Evolutionary conservation across 352 stramenopile species (phyloP), one percentile per base, ranked within the genome.

Genomic region (Phytophthora pini): DNA sequence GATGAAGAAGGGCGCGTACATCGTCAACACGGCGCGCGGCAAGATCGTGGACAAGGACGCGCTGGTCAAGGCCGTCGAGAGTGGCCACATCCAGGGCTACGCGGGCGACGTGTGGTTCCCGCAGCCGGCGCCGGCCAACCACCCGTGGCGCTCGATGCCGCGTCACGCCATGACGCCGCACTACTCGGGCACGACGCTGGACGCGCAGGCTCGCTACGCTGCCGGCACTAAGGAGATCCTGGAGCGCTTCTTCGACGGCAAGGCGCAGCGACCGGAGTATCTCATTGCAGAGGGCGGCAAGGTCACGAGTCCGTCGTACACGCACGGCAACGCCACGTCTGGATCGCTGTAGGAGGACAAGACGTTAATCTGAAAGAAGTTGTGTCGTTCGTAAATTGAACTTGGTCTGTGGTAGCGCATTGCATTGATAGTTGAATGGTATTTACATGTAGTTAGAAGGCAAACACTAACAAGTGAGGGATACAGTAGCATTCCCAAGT

Each of bases 21-120:
- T 97, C 22, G 83, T 97, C 44, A 97, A 97, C 70, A 94, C 90
- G 47, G 76, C 84, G 27, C 74, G 89, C 31, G 89, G 89, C 59
- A 87, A 88, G 63, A 83, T 97, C 63, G 77, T 97, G 15, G 80
- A 95, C 61, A 84, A 83, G 56, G 70, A 84, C 31, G 74, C 76
- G 17, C 60, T 84, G 20, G 57, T 74, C 9, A 46, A 69, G 43
- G 69, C 72, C 7, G 52, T 84, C 9, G 46, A 74, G 62, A 68
- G 54, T 26, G 61, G 68, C 15, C 59, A 79, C 56, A 77, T 82
- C 52, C 68, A 71, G 32, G 68, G 58, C 1, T 71, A 73, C n/a
- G 74, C 61, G 48, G 74, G 93, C 24, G 89, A 97, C 70, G 89
- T 92, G 13, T 93, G 87, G 38, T 80, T 81, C 64, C 89, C 89